These are phyloP conservation scores for Aureobasidium melanogenum DNA, from an alignment of 2,329 filamentous ascomycete genomes.

Conservation along the genomic window DNA sequence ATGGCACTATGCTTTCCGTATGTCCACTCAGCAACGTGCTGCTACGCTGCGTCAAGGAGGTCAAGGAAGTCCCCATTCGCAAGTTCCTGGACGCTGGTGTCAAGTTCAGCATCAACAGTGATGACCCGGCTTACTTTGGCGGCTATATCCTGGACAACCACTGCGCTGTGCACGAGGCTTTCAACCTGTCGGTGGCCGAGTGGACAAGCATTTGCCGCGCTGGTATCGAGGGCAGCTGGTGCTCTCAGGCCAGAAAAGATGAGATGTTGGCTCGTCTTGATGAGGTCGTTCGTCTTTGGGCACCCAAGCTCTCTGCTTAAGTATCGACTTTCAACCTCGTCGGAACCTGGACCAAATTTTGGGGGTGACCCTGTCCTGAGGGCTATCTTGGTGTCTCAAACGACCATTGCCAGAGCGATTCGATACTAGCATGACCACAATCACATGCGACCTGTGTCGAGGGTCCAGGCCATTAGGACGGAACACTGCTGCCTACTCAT, in stretches of 20 bases:
- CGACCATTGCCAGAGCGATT: background rate
- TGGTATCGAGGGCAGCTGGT: slow-evolving; percentile 62
- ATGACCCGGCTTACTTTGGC: slow-evolving; percentile 69
- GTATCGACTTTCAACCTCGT: too few relatives aligned
- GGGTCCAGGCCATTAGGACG: background rate
- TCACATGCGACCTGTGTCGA: background rate
- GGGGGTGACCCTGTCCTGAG: background rate
- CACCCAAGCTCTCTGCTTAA: background rate
- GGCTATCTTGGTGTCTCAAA: background rate
- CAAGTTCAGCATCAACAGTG: slow-evolving; percentile 63
- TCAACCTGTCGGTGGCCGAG: slow-evolving; percentile 52
- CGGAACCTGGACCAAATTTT: background rate
- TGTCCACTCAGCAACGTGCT: slow-evolving; percentile 68
- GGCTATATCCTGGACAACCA: slow-evolving; percentile 69
- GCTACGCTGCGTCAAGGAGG: slow-evolving; percentile 45
- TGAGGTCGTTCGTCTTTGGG: slow-evolving; percentile 1
- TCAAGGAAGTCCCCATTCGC: slow-evolving; percentile 53
- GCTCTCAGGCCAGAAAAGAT: slow-evolving; percentile 52
- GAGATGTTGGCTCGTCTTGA: slow-evolving; percentile 37
- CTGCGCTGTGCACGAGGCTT: slow-evolving; percentile 65
- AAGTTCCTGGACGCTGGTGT: slow-evolving; percentile 55
- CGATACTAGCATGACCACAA: background rate
- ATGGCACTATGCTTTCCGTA: slow-evolving; percentile 56
- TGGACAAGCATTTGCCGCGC: slow-evolving; percentile 57
- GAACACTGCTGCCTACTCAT: background rate